A percentile compares a stretch with the other conserved stretches of the same genome.
phyloP scores from a whole-genome alignment of 306 rosid species.

The Dalbergia cochinchinensis region DNA sequence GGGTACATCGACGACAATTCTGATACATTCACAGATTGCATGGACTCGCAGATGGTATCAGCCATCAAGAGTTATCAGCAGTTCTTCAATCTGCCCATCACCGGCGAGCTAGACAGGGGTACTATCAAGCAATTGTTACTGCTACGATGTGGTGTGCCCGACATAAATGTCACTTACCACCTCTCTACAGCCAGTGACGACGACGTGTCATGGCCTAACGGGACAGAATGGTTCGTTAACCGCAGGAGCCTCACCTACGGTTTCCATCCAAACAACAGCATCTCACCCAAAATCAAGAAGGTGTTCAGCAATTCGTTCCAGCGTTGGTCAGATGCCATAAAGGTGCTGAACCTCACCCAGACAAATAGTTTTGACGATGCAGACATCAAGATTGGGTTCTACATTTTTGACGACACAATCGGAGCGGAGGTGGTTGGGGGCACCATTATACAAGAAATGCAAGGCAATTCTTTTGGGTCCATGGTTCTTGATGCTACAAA shows the following conservation, averaged over 20 bases:
- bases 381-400: constrained; percentile 24
- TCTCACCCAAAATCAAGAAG: background rate
- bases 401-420: background rate
- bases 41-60: background rate
- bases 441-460: too few species aligned
- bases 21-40: background rate
- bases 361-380: background rate
- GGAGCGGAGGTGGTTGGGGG: constrained; percentile 11
- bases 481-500: background rate
- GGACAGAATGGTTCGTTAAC: background rate
- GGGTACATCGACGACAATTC: background rate
- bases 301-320: background rate
- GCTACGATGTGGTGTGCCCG: background rate
- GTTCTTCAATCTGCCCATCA: background rate
- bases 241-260: background rate
- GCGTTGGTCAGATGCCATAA: background rate
- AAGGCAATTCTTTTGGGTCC: background rate
- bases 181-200: background rate
- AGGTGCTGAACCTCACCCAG: background rate
- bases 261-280: background rate
- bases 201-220: background rate
- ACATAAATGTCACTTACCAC: background rate
- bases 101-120: background rate
- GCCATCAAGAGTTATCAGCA: background rate
- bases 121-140: background rate